Conservation (phyloP, 2,329 filamentous ascomycete species). For the Penicillium sp. region DNA sequence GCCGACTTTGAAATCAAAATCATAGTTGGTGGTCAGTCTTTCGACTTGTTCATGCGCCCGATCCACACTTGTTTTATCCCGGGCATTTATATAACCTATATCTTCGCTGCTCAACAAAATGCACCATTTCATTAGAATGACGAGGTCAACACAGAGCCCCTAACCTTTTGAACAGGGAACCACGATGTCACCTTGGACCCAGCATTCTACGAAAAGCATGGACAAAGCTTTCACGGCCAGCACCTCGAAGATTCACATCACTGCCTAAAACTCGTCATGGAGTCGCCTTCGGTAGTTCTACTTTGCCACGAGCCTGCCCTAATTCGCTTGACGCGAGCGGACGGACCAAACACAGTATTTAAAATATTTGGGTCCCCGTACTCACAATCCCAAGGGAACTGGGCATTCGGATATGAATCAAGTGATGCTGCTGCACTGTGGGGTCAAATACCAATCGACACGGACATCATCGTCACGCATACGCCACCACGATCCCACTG, state of each 20-base stretch:
- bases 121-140: not conserved
- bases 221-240: constrained; percentile 46
- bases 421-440: constrained; percentile 48
- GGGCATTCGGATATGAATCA: constrained; percentile 57
- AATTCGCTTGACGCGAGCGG: constrained; percentile 46
- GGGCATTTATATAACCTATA: not conserved
- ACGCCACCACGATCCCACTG: constrained; percentile 54
- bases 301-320: constrained; percentile 51
- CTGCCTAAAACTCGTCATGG: constrained; percentile 46
- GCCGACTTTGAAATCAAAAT: constrained; percentile 57
- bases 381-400: constrained; percentile 48
- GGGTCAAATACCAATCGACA: constrained; percentile 51
- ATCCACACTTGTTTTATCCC: not conserved
- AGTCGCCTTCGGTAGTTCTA: constrained; percentile 49
- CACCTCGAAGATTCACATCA: constrained; percentile 45
- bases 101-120: not conserved
- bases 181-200: constrained; percentile 58
- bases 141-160: not conserved
- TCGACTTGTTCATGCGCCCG: not conserved
- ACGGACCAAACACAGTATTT: constrained; percentile 51
- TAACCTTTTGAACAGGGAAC: constrained; percentile 48
- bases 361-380: constrained; percentile 61
- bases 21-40: constrained; percentile 52
- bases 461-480: constrained; percentile 58
- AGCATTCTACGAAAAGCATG: constrained; percentile 48